Evolutionary conservation across 139 green algal species (phyloP).

Genomic region (Tetratostichococcus sp.): DNA sequence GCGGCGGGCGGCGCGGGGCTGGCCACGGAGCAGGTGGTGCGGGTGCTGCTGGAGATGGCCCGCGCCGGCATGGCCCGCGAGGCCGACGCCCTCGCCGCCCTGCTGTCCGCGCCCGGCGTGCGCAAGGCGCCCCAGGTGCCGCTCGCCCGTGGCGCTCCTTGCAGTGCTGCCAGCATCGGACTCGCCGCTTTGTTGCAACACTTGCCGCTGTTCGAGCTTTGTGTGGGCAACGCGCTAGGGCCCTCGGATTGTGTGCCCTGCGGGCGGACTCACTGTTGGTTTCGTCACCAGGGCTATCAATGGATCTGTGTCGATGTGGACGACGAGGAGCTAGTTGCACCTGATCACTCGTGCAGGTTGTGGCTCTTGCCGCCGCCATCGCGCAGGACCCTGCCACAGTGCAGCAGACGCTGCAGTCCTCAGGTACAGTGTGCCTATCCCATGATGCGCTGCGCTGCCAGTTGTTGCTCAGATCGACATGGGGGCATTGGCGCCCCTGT

Average conservation of each 20-base stretch:
- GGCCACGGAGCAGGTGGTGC: not conserved
- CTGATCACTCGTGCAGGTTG: not conserved
- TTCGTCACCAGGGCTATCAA: too few relatives aligned
- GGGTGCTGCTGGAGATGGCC: conserved; percentile 6
- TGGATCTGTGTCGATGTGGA: too few relatives aligned
- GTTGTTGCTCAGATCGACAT: not conserved
- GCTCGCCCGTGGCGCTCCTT: too few relatives aligned
- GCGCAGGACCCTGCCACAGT: not conserved
- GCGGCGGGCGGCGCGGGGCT: conserved; percentile 1
- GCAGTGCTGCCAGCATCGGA: too few relatives aligned
- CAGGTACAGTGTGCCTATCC: too few relatives aligned
- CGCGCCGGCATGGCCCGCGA: conserved; percentile 8
- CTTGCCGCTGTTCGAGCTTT: too few relatives aligned
- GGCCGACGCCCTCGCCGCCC: not conserved
- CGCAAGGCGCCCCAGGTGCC: conserved; percentile 1
- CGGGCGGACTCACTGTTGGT: too few relatives aligned
- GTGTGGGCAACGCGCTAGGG: too few relatives aligned
- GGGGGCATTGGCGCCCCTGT: not conserved
- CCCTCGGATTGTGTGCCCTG: too few relatives aligned
- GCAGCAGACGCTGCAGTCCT: not conserved
- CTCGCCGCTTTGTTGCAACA: too few relatives aligned
- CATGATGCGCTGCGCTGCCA: too few relatives aligned
- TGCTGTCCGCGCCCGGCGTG: not conserved
- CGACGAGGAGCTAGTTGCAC: too few relatives aligned
- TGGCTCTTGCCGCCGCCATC: conserved; percentile 11